phyloP scores from a whole-genome alignment of 129 eudicot genomes.

The Tagetes patula region DNA sequence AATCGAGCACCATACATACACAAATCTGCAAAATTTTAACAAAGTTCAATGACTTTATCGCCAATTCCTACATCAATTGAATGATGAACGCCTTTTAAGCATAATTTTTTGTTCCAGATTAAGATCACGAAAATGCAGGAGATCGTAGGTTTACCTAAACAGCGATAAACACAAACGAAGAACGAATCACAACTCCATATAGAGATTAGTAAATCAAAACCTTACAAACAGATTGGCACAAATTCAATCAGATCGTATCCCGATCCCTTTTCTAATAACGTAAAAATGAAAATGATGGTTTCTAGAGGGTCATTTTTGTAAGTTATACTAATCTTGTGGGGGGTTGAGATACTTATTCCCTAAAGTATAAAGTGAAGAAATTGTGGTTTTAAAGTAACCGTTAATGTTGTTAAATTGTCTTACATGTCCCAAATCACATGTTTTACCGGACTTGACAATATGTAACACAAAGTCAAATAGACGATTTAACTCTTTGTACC shows the following conservation, averaged over 20 bases:
- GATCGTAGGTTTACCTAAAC: slow-evolving; percentile 14
- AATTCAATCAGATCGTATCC: slow-evolving; percentile 17
- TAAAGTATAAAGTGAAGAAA: not conserved
- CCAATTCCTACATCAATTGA: slow-evolving; percentile 7
- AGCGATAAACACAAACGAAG: not conserved
- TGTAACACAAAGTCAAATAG: too few species aligned
- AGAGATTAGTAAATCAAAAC: slow-evolving; percentile 11
- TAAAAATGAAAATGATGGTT: not conserved
- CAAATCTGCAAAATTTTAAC: not conserved
- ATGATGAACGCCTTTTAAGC: slow-evolving; percentile 14
- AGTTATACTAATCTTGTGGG: slow-evolving; percentile 22
- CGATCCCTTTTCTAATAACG: slow-evolving; percentile 17
- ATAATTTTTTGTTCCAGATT: not conserved
- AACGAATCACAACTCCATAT: not conserved
- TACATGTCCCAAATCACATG: too few species aligned
- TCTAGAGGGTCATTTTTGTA: slow-evolving; percentile 17
- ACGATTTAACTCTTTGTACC: too few species aligned
- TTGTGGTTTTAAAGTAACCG: too few species aligned
- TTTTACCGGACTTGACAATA: too few species aligned
- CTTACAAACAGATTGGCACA: slow-evolving; percentile 11
- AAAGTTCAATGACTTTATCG: slow-evolving; percentile 1
- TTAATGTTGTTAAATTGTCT: too few species aligned
- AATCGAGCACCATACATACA: slow-evolving; percentile 2
- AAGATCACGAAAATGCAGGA: slow-evolving; percentile 16
- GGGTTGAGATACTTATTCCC: not conserved